Conservation (phyloP, 257 asterid species). For the Coffea canephora region DNA sequence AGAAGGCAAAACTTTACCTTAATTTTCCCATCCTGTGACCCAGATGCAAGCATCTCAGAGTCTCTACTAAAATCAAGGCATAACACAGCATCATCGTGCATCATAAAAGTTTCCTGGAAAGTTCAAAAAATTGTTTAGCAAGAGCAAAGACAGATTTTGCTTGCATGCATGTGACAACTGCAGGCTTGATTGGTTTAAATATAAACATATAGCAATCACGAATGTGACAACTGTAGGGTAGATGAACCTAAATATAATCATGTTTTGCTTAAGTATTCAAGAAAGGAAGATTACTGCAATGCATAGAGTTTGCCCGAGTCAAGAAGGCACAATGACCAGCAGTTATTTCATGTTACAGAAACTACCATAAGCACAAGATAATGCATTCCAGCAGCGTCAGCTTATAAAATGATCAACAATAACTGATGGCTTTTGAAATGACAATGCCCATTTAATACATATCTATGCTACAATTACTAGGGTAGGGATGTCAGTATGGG, state of each 20-base stretch:
- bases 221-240: slow-evolving; percentile 1
- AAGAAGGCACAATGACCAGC: not conserved
- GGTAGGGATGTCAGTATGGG: too few species aligned
- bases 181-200: not conserved
- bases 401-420: not conserved
- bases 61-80: slow-evolving; percentile 96
- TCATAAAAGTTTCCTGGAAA: slow-evolving; percentile 93
- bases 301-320: not conserved
- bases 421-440: not conserved
- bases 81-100: slow-evolving; percentile 95
- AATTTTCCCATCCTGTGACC: slow-evolving; percentile 96
- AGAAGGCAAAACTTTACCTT: slow-evolving; percentile 46
- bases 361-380: not conserved
- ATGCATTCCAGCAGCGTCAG: not conserved
- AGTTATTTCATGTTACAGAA: not conserved
- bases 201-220: slow-evolving; percentile 1
- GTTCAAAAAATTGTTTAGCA: slow-evolving; percentile 19
- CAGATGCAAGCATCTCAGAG: slow-evolving; percentile 97
- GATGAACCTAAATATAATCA: not conserved
- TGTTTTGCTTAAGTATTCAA: not conserved
- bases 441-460: not conserved
- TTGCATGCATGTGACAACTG: slow-evolving; percentile 3
- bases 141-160: slow-evolving; percentile 18
- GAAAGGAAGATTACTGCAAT: not conserved
- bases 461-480: not conserved